Evolutionary conservation across 805 yeast genomes (phyloP).

Genomic region (Starmerella riodocensis): DNA sequence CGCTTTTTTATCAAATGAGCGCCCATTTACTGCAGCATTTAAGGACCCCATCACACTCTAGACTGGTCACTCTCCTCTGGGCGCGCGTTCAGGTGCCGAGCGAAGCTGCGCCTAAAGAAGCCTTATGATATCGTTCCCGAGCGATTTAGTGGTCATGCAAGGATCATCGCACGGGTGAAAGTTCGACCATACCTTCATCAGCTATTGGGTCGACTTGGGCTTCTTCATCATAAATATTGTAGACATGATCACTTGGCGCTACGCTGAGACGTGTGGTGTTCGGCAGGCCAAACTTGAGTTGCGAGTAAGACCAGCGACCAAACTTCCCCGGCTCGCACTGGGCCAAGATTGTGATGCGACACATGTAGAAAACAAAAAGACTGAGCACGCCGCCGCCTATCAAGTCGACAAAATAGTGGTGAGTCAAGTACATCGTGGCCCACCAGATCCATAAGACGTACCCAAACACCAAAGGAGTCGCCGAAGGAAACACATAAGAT

Average conservation of each 20-base stretch:
- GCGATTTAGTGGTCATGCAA: not conserved
- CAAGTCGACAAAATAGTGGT: constrained; percentile 87
- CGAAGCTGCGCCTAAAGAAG: too few relatives aligned
- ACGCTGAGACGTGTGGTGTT: not conserved
- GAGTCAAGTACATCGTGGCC: constrained; percentile 95
- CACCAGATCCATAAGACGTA: constrained; percentile 96
- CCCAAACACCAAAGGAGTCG: constrained; percentile 48
- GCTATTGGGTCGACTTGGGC: constrained; percentile 7
- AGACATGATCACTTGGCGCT: constrained; percentile 3
- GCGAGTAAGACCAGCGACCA: constrained; percentile 33
- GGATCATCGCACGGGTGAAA: constrained; percentile 1
- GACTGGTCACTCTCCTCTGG: too few relatives aligned
- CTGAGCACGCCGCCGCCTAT: constrained; percentile 89
- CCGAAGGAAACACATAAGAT: constrained; percentile 65
- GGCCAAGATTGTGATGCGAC: constrained; percentile 57
- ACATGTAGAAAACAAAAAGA: constrained; percentile 51
- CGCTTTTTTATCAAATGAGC: too few relatives aligned
- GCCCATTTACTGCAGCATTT: too few relatives aligned
- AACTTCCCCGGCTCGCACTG: constrained; percentile 28
- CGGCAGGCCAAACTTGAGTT: constrained; percentile 24
- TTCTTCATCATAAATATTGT: constrained; percentile 14
- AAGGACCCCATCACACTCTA: too few relatives aligned
- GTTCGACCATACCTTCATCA: constrained; percentile 7
- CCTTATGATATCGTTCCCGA: not conserved
- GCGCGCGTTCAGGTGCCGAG: too few relatives aligned